phyloP scores from a whole-genome alignment of 1,284 basidiomycete species.

The Rhizoctonia solani region DNA sequence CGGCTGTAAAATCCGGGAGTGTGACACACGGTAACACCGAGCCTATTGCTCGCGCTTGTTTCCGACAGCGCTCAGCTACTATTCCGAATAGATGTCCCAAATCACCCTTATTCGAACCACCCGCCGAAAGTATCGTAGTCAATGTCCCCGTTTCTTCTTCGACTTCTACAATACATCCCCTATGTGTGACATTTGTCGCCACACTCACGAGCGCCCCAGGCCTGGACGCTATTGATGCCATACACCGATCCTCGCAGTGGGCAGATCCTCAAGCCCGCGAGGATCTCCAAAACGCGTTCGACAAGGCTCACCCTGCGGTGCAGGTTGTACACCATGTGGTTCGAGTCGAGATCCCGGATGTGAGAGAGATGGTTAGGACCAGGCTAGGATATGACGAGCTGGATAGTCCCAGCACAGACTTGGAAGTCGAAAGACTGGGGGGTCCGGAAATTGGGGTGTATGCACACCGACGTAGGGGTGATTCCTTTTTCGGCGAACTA shows the following conservation, averaged over 20 bases:
- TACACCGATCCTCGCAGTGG: slow-evolving; percentile 1
- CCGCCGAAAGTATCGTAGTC: not conserved
- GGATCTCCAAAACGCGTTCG: slow-evolving; percentile 27
- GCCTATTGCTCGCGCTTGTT: too few relatives aligned
- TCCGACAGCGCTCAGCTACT: too few relatives aligned
- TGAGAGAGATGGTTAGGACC: slow-evolving; percentile 1
- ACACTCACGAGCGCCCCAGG: slow-evolving; percentile 2
- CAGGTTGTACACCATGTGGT: slow-evolving; percentile 26
- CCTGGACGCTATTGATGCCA: slow-evolving; percentile 14
- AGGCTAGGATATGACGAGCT: not conserved
- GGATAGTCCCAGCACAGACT: not conserved
- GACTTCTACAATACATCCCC: not conserved
- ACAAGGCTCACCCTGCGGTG: slow-evolving; percentile 21
- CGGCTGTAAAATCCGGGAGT: not conserved
- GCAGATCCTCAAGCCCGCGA: slow-evolving; percentile 14
- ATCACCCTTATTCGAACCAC: not conserved
- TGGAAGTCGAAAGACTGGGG: not conserved
- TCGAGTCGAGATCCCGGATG: not conserved
- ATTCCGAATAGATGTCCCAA: not conserved
- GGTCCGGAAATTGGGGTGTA: slow-evolving; percentile 27
- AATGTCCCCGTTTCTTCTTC: not conserved
- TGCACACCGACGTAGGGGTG: not conserved
- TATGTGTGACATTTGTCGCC: not conserved
- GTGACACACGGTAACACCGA: too few relatives aligned
- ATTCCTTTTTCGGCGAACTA: slow-evolving; percentile 18